These are phyloP conservation scores for Xerophyta viscosa DNA, from an alignment of 106 monocot genomes.

Conservation along the genomic window DNA sequence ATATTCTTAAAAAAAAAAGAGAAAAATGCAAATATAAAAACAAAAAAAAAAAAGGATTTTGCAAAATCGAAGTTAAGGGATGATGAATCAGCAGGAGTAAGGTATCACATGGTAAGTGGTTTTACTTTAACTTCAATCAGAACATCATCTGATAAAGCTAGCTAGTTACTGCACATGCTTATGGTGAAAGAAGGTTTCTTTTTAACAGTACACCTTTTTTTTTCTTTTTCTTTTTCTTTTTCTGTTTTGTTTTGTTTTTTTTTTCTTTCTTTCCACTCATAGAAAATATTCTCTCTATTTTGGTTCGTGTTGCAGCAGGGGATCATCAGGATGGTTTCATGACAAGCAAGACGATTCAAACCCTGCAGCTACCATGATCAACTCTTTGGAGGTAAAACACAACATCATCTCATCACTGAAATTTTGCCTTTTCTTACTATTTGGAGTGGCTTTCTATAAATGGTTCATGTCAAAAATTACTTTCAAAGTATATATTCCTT, in stretches of 20 bases:
- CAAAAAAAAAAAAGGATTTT: background rate
- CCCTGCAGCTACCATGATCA: conserved; percentile 9
- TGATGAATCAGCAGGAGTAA: background rate
- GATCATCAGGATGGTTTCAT: conserved; percentile 41
- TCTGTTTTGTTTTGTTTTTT: conserved; percentile 8
- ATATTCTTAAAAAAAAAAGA: background rate
- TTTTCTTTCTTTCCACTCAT: conserved; percentile 20
- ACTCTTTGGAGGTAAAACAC: conserved; percentile 45
- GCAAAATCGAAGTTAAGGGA: too few species aligned
- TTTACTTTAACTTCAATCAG: conserved; percentile 15
- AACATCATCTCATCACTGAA: background rate
- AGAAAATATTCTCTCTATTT: conserved; percentile 8
- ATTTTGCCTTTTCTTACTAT: background rate
- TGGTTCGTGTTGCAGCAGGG: conserved; percentile 29
- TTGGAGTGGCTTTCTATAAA: background rate
- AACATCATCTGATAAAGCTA: conserved; percentile 23
- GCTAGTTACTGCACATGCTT: conserved; percentile 13
- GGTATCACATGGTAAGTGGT: conserved; percentile 36
- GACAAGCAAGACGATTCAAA: conserved; percentile 37
- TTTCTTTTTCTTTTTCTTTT: conserved; percentile 1
- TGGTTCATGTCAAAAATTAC: background rate
- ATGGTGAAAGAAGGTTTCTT: conserved; percentile 49
- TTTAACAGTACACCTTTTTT: conserved; percentile 10
- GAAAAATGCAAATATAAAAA: background rate
- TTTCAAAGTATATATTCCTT: background rate